phyloP scores from a whole-genome alignment of 305 asterid genomes.

The Euphrasia arctica region DNA sequence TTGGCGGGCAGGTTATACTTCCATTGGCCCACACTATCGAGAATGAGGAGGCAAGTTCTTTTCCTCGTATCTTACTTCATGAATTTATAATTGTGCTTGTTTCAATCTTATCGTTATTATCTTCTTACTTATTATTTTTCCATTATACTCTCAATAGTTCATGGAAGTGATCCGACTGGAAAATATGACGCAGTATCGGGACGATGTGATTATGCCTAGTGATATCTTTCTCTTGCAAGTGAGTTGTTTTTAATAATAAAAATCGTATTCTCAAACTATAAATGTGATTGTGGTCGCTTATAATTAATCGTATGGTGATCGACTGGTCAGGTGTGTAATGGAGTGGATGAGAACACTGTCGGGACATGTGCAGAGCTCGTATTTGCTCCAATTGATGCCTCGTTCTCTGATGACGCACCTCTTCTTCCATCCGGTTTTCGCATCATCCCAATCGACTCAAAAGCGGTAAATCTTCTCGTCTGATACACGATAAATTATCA shows the following conservation, averaged over 20 bases:
- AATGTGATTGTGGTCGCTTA: neutral
- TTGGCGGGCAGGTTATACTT: conserved; percentile 90
- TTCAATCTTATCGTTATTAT: neutral
- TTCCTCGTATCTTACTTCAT: neutral
- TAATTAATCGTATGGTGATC: conserved; percentile 6
- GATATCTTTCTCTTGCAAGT: conserved; percentile 96
- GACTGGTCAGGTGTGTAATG: conserved; percentile 68
- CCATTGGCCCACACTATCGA: conserved; percentile 95
- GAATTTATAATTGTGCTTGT: neutral
- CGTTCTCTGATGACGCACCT: conserved; percentile 93
- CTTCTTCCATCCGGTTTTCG: conserved; percentile 99
- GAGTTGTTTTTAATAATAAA: conserved; percentile 24
- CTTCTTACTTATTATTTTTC: neutral
- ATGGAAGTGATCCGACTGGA: conserved; percentile 98
- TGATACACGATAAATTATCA: neutral
- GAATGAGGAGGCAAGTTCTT: conserved; percentile 79
- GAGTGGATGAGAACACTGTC: conserved; percentile 82
- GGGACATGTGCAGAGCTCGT: conserved; percentile 86
- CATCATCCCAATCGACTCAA: conserved; percentile 81
- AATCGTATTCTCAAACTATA: neutral
- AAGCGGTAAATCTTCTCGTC: conserved; percentile 38
- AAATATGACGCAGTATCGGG: conserved; percentile 67
- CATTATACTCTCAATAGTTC: conserved; percentile 41
- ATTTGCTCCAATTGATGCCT: conserved; percentile 95
- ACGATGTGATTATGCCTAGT: conserved; percentile 71